phyloP scores from a whole-genome alignment of 2,329 filamentous ascomycete species.

The Ceratocystis ficicola region DNA sequence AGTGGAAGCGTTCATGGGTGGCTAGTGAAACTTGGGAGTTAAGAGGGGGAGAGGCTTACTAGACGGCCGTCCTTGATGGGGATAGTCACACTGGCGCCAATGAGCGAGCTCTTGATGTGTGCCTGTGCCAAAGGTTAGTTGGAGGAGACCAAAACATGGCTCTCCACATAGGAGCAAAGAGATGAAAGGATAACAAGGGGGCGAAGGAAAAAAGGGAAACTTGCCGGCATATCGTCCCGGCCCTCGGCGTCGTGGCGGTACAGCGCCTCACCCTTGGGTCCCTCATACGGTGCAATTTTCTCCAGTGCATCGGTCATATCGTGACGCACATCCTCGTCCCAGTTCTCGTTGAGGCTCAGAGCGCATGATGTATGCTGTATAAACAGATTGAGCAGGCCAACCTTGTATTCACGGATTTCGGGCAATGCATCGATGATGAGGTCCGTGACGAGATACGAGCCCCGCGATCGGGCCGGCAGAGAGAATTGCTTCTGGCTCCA shows the following conservation, averaged over 20 bases:
- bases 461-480: conserved; percentile 63
- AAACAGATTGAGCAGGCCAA: conserved; percentile 79
- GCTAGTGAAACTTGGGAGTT: background rate
- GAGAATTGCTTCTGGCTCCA: conserved; percentile 81
- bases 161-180: background rate
- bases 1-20: background rate
- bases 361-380: conserved; percentile 92
- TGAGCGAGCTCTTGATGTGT: conserved; percentile 81
- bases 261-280: conserved; percentile 57
- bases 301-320: conserved; percentile 95
- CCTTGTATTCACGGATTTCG: conserved; percentile 70
- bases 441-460: conserved; percentile 82
- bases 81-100: conserved; percentile 81
- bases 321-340: conserved; percentile 66
- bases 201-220: conserved; percentile 21
- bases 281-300: conserved; percentile 67
- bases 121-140: conserved; percentile 40
- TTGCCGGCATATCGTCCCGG: conserved; percentile 81
- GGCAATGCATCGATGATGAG: conserved; percentile 58
- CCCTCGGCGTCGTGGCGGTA: conserved; percentile 87
- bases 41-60: conserved; percentile 32
- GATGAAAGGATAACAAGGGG: conserved; percentile 9
- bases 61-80: conserved; percentile 80
- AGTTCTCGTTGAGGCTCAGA: conserved; percentile 86
- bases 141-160: background rate